Percentiles rank a stretch among this genome's conserved stretches.
Evolutionary conservation across 352 stramenopile species (phyloP).

Genomic region (Saprolegnia diclina): DNA sequence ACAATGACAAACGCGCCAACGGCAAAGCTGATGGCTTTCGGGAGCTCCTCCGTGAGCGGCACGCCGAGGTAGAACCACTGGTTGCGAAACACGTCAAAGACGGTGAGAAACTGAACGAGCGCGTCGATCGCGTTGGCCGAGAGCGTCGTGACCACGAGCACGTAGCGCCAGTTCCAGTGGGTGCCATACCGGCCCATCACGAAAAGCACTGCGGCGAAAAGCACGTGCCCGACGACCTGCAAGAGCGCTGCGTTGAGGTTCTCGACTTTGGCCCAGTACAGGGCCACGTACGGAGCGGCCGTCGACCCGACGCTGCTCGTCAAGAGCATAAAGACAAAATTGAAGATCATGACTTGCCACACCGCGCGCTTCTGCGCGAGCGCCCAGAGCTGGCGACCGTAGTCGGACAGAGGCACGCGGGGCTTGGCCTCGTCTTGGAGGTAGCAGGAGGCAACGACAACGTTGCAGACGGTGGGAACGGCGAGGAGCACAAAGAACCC

Average conservation of each 20-base stretch:
- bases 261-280: slow-evolving; percentile 47
- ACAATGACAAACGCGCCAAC: slow-evolving; percentile 46
- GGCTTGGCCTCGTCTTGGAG: background rate
- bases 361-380: slow-evolving; percentile 21
- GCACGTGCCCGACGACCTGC: slow-evolving; percentile 40
- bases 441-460: background rate
- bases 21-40: slow-evolving; percentile 41
- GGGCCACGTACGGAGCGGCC: slow-evolving; percentile 53
- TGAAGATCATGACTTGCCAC: slow-evolving; percentile 25
- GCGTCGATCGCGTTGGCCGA: slow-evolving; percentile 30
- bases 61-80: slow-evolving; percentile 57
- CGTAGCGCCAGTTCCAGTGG: slow-evolving; percentile 9
- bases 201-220: slow-evolving; percentile 49
- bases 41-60: slow-evolving; percentile 40
- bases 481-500: slow-evolving; percentile 6
- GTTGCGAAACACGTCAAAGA: slow-evolving; percentile 45
- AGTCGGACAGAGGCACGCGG: background rate
- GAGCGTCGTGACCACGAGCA: background rate
- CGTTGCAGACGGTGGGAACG: background rate
- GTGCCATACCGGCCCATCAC: slow-evolving; percentile 31
- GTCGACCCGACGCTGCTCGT: slow-evolving; percentile 21
- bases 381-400: background rate
- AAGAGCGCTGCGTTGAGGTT: slow-evolving; percentile 45
- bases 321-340: slow-evolving; percentile 31
- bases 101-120: slow-evolving; percentile 44